phyloP scores from a whole-genome alignment of 305 asterid species.

The Andrographis paniculata region DNA sequence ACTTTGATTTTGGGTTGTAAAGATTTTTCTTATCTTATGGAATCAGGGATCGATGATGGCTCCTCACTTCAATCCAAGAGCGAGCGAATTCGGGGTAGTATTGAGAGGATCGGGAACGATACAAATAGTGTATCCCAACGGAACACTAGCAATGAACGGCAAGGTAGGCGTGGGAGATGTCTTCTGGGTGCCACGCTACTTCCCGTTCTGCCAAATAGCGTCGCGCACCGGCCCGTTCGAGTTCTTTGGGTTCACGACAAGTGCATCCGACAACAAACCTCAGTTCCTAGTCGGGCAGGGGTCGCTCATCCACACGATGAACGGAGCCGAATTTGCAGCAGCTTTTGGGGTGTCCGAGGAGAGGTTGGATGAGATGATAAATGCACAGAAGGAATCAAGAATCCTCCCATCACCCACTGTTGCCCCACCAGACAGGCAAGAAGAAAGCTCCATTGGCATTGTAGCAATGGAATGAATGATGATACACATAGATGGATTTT shows the following conservation, averaged over 20 bases:
- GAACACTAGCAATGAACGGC: conserved; percentile 74
- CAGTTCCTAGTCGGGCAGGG: conserved; percentile 65
- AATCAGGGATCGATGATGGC: conserved; percentile 88
- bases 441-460: no score
- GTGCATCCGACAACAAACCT: conserved; percentile 57
- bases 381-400: conserved; percentile 42
- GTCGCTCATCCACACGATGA: conserved; percentile 45
- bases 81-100: conserved; percentile 65
- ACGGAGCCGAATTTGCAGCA: conserved; percentile 63
- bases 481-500: no score
- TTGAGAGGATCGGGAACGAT: conserved; percentile 50
- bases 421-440: conserved; percentile 43
- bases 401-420: conserved; percentile 56
- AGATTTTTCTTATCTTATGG: neutral
- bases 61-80: conserved; percentile 71
- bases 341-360: conserved; percentile 53
- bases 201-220: conserved; percentile 82
- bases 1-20: neutral
- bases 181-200: conserved; percentile 69
- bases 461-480: neutral
- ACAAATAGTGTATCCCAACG: conserved; percentile 67
- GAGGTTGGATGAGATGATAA: conserved; percentile 25
- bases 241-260: conserved; percentile 83
- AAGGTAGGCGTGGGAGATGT: conserved; percentile 57
- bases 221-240: conserved; percentile 56